These are phyloP conservation scores for Colletotrichum siamense DNA, from an alignment of 2,329 filamentous ascomycete genomes.

Conservation along the genomic window DNA sequence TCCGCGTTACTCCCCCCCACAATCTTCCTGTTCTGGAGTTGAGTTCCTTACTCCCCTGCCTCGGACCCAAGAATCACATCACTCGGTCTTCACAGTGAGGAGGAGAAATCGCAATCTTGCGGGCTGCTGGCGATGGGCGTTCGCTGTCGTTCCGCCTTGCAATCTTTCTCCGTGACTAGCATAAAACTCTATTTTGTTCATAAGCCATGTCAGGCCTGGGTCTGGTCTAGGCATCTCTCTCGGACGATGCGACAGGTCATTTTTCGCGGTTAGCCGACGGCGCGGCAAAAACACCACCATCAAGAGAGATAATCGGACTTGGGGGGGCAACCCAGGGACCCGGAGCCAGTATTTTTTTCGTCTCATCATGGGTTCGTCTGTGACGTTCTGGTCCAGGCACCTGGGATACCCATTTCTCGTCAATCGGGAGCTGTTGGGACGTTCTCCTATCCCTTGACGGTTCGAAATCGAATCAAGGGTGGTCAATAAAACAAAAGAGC, in stretches of 20 bases:
- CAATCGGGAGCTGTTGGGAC: neutral
- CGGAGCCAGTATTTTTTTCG: neutral
- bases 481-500: neutral
- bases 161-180: neutral
- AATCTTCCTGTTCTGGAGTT: neutral
- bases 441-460: neutral
- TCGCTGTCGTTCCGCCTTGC: neutral
- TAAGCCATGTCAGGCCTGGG: neutral
- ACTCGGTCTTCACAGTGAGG: neutral
- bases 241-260: slow-evolving; percentile 8
- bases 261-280: neutral
- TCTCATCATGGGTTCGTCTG: slow-evolving; percentile 2
- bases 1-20: neutral
- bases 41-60: neutral
- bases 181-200: neutral
- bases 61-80: neutral
- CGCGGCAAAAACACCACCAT: neutral
- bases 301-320: neutral
- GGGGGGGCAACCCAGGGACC: neutral
- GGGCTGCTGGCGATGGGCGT: neutral
- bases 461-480: neutral
- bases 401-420: neutral
- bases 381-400: neutral
- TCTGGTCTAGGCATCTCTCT: neutral
- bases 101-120: neutral